Evolutionary conservation across 202 grass and related monocot species (phyloP).

Genomic region (Zizania palustris): DNA sequence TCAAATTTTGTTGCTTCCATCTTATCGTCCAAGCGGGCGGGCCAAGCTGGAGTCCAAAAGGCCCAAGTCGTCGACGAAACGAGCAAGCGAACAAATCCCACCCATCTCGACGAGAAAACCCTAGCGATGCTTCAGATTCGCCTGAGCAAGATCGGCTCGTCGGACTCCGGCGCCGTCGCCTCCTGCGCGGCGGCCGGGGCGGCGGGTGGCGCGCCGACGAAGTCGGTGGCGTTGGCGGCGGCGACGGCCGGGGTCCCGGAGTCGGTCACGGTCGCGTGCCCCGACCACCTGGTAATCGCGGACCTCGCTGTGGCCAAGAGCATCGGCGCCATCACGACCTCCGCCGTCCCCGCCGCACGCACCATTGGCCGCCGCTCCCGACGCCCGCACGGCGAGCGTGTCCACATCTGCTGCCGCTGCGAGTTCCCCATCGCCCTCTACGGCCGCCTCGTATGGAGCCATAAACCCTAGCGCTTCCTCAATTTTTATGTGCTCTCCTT

Average conservation of each 20-base stretch:
- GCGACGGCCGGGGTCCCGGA: slow-evolving; percentile 49
- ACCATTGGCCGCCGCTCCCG: slow-evolving; percentile 79
- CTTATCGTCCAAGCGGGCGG: background rate
- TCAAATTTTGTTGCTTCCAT: too few relatives aligned
- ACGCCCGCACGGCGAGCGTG: slow-evolving; percentile 66
- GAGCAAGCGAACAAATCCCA: slow-evolving; percentile 34
- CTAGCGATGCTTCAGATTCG: slow-evolving; percentile 91
- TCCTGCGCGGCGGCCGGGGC: slow-evolving; percentile 39
- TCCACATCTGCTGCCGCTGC: slow-evolving; percentile 90
- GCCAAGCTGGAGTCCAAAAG: slow-evolving; percentile 9
- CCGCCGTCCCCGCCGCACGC: slow-evolving; percentile 54
- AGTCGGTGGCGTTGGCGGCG: slow-evolving; percentile 30
- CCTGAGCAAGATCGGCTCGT: slow-evolving; percentile 77
- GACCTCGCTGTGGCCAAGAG: slow-evolving; percentile 96
- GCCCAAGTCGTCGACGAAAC: background rate
- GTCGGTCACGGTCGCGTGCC: slow-evolving; percentile 83
- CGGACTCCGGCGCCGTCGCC: slow-evolving; percentile 50
- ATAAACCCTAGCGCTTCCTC: slow-evolving; percentile 28
- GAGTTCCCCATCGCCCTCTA: slow-evolving; percentile 92
- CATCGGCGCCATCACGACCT: slow-evolving; percentile 76
- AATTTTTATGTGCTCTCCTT: background rate
- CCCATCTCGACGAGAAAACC: slow-evolving; percentile 17
- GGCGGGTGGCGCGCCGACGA: slow-evolving; percentile 36
- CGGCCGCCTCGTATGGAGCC: slow-evolving; percentile 74
- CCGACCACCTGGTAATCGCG: slow-evolving; percentile 90